Evolutionary conservation across 2,329 filamentous ascomycete species (phyloP), one percentile per base, ranked within the genome.

Genomic region (Talaromyces sp.): DNA sequence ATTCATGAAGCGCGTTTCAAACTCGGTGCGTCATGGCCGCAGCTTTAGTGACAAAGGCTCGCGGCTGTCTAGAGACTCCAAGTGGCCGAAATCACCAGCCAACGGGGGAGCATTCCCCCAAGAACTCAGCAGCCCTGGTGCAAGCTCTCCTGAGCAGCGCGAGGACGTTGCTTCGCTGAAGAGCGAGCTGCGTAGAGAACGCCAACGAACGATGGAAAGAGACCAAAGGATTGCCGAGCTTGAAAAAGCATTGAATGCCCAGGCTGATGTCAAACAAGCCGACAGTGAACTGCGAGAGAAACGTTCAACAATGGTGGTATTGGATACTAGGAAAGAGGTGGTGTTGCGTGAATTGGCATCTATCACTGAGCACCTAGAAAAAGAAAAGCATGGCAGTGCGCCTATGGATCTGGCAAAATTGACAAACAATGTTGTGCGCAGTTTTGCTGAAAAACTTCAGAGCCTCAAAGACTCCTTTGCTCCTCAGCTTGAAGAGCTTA

Each of bases 291-390:
- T 98, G 27, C 84, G 90, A 39, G 93, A 98, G 76, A 98, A 98
- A 80, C 85, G 95, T 62, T 96, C 96, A 70, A 98, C 95, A 0
- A 95, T 99, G 73, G 93, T 93, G 7, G 90, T 96, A 19, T 81
- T 98, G 57, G 93, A 98, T 73, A 93, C 93, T 0, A 92, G 97
- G 76, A 92, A 92, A 57, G 93, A 98, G 76, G 93, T 98, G 74
- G 93, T 96, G 77, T 91, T 98, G 69, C 89, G 91, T 47, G 92
- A 98, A 74, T 81, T 98, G 19, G 92, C 96, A 71, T 89, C 93
- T 42, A 84, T 97, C 69, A 93, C 92, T 4, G 91, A 93, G 53
- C 93, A 95, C 72, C 87, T 97, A 22, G 90, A 93, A 72, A 86
- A 86, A 58, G 92, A 92, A 59, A 97, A 96, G 77, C 88, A 91